These are phyloP conservation scores for Colletotrichum kahawae DNA, from an alignment of 2,329 filamentous ascomycete genomes.

Conservation along the genomic window DNA sequence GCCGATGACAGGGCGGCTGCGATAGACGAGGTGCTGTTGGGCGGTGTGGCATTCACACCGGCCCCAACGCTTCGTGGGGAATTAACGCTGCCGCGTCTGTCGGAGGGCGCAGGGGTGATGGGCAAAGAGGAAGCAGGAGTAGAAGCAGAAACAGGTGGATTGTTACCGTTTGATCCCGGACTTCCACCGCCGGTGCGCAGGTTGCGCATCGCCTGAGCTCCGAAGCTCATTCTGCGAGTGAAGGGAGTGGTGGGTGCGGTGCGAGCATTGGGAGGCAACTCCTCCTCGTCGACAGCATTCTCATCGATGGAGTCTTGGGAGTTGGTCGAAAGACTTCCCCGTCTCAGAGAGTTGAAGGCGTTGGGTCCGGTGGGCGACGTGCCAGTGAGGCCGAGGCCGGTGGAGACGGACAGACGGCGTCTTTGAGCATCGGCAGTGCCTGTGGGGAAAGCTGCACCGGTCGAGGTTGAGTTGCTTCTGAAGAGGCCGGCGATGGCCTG, in stretches of 20 bases:
- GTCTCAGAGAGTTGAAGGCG: conserved; percentile 58
- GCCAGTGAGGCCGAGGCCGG: conserved; percentile 76
- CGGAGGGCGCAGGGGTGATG: conserved; percentile 35
- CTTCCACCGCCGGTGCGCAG: conserved; percentile 66
- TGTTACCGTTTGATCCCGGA: conserved; percentile 68
- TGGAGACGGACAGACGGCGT: conserved; percentile 76
- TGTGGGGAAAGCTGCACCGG: conserved; percentile 48
- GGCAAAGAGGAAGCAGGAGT: conserved; percentile 38
- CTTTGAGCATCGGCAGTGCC: conserved; percentile 58
- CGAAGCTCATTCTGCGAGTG: conserved; percentile 87
- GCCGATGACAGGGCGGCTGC: conserved; percentile 37
- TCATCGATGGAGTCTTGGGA: conserved; percentile 69
- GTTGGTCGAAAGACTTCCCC: conserved; percentile 73
- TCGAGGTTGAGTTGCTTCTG: conserved; percentile 57
- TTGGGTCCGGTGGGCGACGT: conserved; percentile 64
- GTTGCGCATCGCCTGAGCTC: conserved; percentile 77
- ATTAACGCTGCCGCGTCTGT: conserved; percentile 24
- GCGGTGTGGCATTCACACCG: conserved; percentile 28
- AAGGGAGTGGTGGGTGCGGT: conserved; percentile 76
- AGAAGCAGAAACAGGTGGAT: conserved; percentile 42
- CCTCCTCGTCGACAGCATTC: conserved; percentile 74
- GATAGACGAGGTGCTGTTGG: conserved; percentile 34
- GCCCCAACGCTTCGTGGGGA: background rate
- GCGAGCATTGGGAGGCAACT: conserved; percentile 54
- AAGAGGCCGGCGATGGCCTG: conserved; percentile 65